These are phyloP conservation scores for Ceratocystis destructans DNA, from an alignment of 2,329 filamentous ascomycete species.

Conservation along the genomic window DNA sequence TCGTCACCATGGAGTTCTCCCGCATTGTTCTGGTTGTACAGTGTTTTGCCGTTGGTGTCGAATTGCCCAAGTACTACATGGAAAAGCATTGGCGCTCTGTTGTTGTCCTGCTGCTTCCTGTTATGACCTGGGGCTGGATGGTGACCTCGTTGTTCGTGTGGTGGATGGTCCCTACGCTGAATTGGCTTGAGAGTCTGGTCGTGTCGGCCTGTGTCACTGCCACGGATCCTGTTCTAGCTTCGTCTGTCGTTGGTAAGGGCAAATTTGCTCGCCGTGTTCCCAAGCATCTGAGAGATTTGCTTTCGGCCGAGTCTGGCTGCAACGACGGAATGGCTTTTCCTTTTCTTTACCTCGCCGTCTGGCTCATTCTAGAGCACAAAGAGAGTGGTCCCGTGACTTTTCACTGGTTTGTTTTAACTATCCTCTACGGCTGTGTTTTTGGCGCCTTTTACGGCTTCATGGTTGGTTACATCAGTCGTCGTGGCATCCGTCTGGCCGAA, in stretches of 20 bases:
- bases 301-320: constrained; percentile 94
- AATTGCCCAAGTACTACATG: constrained; percentile 91
- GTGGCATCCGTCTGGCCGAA: constrained; percentile 80
- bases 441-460: constrained; percentile 78
- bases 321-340: constrained; percentile 99
- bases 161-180: constrained; percentile 68
- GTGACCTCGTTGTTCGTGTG: constrained; percentile 87
- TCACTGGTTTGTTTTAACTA: constrained; percentile 78
- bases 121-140: constrained; percentile 96
- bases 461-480: constrained; percentile 79
- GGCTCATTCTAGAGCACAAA: constrained; percentile 70
- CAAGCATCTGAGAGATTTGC: constrained; percentile 86
- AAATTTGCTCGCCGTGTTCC: constrained; percentile 97
- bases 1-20: constrained; percentile 79
- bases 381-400: constrained; percentile 55
- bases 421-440: constrained; percentile 92
- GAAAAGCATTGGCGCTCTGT: constrained; percentile 95
- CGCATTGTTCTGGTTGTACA: constrained; percentile 82
- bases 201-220: constrained; percentile 90
- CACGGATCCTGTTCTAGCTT: constrained; percentile 91
- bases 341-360: constrained; percentile 85
- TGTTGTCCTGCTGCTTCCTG: constrained; percentile 70
- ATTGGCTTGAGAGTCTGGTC: constrained; percentile 80
- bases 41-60: constrained; percentile 83
- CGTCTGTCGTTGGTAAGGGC: constrained; percentile 94